A percentile compares a stretch with the other conserved stretches of the same genome.
Conservation (phyloP, 352 stramenopile genomes). For the Pythium graminicola region DNA sequence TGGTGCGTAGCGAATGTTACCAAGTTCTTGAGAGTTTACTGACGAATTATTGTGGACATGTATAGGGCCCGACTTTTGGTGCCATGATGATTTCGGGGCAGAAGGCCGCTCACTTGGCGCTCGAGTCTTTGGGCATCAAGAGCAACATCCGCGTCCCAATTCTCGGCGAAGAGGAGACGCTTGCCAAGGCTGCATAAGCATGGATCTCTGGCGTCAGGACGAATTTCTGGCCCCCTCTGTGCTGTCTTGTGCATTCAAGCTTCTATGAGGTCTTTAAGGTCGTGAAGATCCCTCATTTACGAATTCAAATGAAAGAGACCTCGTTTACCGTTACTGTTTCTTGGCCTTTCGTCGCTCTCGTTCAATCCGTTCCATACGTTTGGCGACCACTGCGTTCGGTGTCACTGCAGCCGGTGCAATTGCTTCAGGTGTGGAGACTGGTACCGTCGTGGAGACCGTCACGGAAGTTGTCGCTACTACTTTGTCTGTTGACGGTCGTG, state of each 20-base stretch:
- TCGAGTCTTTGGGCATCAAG: slow-evolving; percentile 55
- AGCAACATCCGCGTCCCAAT: slow-evolving; percentile 39
- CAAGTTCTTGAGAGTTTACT: neutral
- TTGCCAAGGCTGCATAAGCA: slow-evolving; percentile 40
- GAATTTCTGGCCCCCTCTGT: too few species aligned
- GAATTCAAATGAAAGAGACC: too few species aligned
- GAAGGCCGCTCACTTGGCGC: slow-evolving; percentile 51
- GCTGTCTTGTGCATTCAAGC: too few species aligned
- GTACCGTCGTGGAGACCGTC: neutral
- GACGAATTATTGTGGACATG: neutral
- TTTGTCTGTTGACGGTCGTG: neutral
- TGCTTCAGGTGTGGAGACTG: neutral
- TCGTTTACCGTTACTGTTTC: neutral
- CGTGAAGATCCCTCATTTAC: too few species aligned
- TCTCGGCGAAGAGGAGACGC: slow-evolving; percentile 27
- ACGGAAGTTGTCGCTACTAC: neutral
- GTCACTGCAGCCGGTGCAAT: neutral
- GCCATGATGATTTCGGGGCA: slow-evolving; percentile 68
- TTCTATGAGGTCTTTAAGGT: too few species aligned
- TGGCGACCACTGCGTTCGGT: neutral
- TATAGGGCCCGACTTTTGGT: slow-evolving; percentile 46
- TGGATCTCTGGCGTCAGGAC: neutral
- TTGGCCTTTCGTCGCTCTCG: slow-evolving; percentile 14
- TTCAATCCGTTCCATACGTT: slow-evolving; percentile 21
- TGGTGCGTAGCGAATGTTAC: slow-evolving; percentile 23